Conservation (phyloP, 495 filamentous ascomycete genomes). For the Lophiotrema nucula region DNA sequence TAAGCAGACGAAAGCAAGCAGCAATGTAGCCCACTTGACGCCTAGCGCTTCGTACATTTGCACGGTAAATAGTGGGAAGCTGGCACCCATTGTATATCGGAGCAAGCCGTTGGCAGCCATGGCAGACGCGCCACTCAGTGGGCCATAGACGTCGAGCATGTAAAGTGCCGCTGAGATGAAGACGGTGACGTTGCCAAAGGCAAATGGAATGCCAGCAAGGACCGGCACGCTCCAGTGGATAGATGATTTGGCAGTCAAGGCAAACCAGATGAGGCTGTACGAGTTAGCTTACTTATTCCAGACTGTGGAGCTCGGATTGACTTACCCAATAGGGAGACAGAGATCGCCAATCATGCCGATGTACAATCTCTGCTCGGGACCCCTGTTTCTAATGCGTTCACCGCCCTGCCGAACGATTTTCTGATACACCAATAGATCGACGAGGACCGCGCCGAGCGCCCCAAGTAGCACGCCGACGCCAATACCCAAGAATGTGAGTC, state of each 20-base stretch:
- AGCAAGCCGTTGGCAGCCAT: slow-evolving; percentile 62
- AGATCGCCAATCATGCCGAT: slow-evolving; percentile 60
- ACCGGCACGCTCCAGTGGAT: slow-evolving; percentile 49
- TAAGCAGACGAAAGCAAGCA: slow-evolving; percentile 11
- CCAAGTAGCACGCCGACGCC: slow-evolving; percentile 55
- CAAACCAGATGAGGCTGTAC: slow-evolving; percentile 47
- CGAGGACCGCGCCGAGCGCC: slow-evolving; percentile 44
- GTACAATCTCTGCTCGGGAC: slow-evolving; percentile 58
- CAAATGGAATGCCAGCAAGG: slow-evolving; percentile 60
- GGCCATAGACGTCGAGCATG: slow-evolving; percentile 58
- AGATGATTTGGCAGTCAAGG: slow-evolving; percentile 43
- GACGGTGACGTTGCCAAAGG: slow-evolving; percentile 61
- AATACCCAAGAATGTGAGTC: slow-evolving; percentile 60
- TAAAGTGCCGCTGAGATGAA: slow-evolving; percentile 53
- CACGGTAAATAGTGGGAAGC: slow-evolving; percentile 59
- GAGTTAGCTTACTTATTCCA: neutral
- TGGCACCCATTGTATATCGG: slow-evolving; percentile 59
- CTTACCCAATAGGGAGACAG: slow-evolving; percentile 48
- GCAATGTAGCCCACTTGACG: slow-evolving; percentile 11
- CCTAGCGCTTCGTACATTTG: slow-evolving; percentile 34
- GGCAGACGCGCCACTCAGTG: slow-evolving; percentile 57
- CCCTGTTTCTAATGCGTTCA: slow-evolving; percentile 30
- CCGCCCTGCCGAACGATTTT: slow-evolving; percentile 22
- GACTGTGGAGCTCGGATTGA: neutral
- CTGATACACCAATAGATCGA: slow-evolving; percentile 44